Evolutionary conservation across 2,329 filamentous ascomycete genomes (phyloP).

Genomic region (Aspergillus awamori): DNA sequence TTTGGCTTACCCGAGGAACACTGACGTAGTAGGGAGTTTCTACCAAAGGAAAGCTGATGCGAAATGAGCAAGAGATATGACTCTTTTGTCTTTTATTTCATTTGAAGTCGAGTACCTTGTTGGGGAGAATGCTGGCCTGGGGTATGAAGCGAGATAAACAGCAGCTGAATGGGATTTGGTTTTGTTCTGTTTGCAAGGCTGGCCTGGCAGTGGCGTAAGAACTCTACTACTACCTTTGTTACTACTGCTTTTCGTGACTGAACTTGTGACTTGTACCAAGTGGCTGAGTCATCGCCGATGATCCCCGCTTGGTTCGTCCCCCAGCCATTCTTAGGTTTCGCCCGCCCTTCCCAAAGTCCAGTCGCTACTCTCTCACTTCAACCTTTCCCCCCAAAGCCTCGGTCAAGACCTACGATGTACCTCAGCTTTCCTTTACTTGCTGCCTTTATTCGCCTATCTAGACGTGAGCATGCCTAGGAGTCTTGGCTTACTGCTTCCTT

Average conservation of each 20-base stretch:
- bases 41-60: background rate
- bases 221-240: too few species aligned
- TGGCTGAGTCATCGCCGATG: conserved; percentile 29
- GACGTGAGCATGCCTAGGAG: conserved; percentile 23
- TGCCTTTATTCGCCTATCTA: conserved; percentile 21
- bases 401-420: conserved; percentile 18
- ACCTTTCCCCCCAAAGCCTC: conserved; percentile 3
- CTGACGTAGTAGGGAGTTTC: background rate
- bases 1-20: background rate
- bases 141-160: too few species aligned
- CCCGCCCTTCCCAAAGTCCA: conserved; percentile 11
- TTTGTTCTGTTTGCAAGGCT: conserved; percentile 26
- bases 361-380: background rate
- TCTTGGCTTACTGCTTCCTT: conserved; percentile 17
- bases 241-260: background rate
- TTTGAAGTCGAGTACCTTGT: background rate
- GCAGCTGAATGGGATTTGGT: background rate
- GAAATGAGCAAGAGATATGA: background rate
- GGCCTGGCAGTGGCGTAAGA: background rate
- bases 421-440: conserved; percentile 9
- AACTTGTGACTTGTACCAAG: background rate
- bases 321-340: conserved; percentile 10
- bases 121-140: background rate
- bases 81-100: too few species aligned
- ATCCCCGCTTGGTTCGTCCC: conserved; percentile 23